Evolutionary conservation across 2,329 filamentous ascomycete genomes (phyloP).

Genomic region (Hymenoscyphus linearis): DNA sequence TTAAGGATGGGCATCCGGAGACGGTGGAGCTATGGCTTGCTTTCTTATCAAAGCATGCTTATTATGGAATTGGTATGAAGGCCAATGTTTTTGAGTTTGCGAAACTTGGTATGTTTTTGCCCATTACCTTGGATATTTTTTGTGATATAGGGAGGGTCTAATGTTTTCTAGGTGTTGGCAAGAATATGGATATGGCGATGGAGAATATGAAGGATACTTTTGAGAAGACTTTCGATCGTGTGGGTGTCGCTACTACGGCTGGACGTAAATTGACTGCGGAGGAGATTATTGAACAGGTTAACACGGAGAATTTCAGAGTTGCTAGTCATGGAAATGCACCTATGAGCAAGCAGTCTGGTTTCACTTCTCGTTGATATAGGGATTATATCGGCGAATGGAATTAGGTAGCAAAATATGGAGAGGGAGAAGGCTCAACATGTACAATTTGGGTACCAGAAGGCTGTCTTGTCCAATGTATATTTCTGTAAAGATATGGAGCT

Average conservation of each 20-base stretch:
- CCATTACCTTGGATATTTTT: not conserved
- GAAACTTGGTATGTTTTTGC: conserved; percentile 51
- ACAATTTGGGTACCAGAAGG: not conserved
- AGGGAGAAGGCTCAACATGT: not conserved
- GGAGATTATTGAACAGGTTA: conserved; percentile 53
- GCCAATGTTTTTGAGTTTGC: conserved; percentile 93
- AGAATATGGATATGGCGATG: conserved; percentile 46
- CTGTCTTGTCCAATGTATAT: conserved; percentile 5
- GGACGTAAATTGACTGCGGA: conserved; percentile 41
- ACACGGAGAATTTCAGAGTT: conserved; percentile 41
- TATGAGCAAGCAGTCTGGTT: conserved; percentile 14
- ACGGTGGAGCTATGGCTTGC: conserved; percentile 88
- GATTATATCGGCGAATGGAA: not conserved
- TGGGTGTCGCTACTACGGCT: conserved; percentile 41
- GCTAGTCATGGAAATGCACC: conserved; percentile 28
- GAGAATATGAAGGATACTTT: conserved; percentile 40
- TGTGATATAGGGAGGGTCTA: conserved; percentile 7
- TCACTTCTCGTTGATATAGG: not conserved
- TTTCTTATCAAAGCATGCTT: conserved; percentile 86
- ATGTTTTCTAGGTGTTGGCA: conserved; percentile 41
- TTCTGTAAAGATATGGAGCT: conserved; percentile 5
- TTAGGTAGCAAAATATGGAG: not conserved
- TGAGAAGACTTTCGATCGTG: conserved; percentile 48
- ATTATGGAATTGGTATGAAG: conserved; percentile 98
- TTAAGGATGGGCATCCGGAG: conserved; percentile 85